Base-by-base conservation (phyloP, 2,329 filamentous ascomycete genomes). In the Fusarium palustre region DNA sequence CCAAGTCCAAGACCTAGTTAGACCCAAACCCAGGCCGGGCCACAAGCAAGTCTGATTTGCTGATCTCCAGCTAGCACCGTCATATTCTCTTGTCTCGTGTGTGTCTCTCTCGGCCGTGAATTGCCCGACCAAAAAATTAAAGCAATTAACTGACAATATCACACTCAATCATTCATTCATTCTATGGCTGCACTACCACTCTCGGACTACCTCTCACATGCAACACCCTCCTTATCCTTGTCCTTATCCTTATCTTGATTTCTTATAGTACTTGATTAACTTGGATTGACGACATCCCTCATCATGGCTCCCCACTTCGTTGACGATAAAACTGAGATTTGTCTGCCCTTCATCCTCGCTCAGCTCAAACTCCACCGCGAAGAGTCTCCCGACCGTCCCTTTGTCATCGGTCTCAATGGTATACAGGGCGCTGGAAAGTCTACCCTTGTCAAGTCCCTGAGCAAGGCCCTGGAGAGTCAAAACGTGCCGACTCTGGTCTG, bases 391-490 rank as follows among this genome's bases (percentile, higher is more conserved):
- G 57, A 70, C 74, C 86, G 85, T 22, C 93, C 94, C 30, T 76
- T 97, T 79, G 88, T 97, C 77, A 86, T 97, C 67, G 95, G 94
- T 47, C 86, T 98, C 74, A 97, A 97, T 74, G 95, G 94, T 64
- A 89, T 97, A 30, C 95, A 97, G 81, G 95, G 95, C 64, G 91
- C 92, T 38, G 95, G 95, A 71, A 97, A 98, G 83, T 97, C 94
- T 5, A 97, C 94, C 15, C 86, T 97, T 74, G 94, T 94, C 38
- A 85, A 85, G 38, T 84, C 87, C 7, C 86, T 97, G 43, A 86
- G 88, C 69, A 77, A 83, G 22, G 87, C 86, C 16, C 86, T 95
- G 38, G 83, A 86, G 47, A 78, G 83, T 16, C 74, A 80, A 31
- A 84, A 90, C 74, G 85, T 85, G 22, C 84, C 92, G 25, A 91